These are phyloP conservation scores for Lepiota brunneoincarnata DNA, from an alignment of 768 basidiomycete species.

Conservation along the genomic window DNA sequence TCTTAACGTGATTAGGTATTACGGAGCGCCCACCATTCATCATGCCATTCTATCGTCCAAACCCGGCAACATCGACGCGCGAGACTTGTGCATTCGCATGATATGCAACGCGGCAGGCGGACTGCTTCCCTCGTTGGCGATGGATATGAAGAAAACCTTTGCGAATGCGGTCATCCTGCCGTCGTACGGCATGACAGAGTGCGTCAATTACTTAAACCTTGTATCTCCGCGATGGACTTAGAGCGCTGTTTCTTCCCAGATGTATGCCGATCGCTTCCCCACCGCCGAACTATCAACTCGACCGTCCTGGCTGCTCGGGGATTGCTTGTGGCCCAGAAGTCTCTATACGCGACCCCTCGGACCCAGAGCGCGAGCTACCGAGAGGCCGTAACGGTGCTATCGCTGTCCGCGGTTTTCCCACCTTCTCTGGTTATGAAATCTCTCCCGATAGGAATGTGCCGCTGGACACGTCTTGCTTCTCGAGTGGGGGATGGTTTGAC, in stretches of 20 bases:
- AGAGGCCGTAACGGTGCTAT: slow-evolving; percentile 48
- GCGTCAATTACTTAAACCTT: slow-evolving; percentile 13
- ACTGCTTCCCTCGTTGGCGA: slow-evolving; percentile 49
- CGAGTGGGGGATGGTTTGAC: slow-evolving; percentile 52
- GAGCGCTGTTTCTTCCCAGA: slow-evolving; percentile 20
- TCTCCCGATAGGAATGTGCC: slow-evolving; percentile 39
- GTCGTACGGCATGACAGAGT: slow-evolving; percentile 61
- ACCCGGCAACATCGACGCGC: slow-evolving; percentile 26
- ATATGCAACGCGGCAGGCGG: slow-evolving; percentile 53
- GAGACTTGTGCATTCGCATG: slow-evolving; percentile 40
- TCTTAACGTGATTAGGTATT: slow-evolving; percentile 35
- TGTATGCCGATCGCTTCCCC: slow-evolving; percentile 52
- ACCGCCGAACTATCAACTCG: slow-evolving; percentile 38
- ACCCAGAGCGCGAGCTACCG: slow-evolving; percentile 33
- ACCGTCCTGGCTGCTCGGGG: slow-evolving; percentile 46
- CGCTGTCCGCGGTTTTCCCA: slow-evolving; percentile 52
- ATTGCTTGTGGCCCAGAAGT: slow-evolving; percentile 45
- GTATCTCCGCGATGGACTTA: slow-evolving; percentile 6
- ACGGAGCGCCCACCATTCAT: slow-evolving; percentile 48
- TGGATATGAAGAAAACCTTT: slow-evolving; percentile 45
- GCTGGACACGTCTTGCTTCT: slow-evolving; percentile 45
- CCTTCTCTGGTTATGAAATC: slow-evolving; percentile 49
- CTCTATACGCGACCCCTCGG: slow-evolving; percentile 37
- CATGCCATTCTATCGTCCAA: slow-evolving; percentile 43
- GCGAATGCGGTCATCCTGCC: slow-evolving; percentile 49